Evolutionary conservation across 2,329 filamentous ascomycete genomes (phyloP).

Genomic region (Colletotrichum kahawae): DNA sequence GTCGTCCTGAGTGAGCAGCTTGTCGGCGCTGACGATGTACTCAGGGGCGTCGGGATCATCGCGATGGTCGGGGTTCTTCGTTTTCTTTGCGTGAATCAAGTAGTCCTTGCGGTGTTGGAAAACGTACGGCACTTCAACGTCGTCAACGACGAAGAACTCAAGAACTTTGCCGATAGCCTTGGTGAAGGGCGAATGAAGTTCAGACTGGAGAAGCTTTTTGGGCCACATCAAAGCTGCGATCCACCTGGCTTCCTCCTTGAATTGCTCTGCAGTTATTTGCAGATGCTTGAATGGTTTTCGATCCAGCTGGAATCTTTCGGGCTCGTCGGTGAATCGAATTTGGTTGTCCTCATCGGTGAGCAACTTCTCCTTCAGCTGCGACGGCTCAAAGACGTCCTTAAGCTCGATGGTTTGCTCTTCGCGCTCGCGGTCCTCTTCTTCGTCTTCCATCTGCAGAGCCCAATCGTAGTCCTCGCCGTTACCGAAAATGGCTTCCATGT

Average conservation of each 20-base stretch:
- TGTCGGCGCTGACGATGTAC: conserved; percentile 79
- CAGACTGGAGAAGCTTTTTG: conserved; percentile 76
- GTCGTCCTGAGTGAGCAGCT: conserved; percentile 89
- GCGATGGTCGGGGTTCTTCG: conserved; percentile 61
- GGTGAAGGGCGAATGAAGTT: conserved; percentile 82
- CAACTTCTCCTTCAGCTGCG: conserved; percentile 90
- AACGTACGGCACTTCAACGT: conserved; percentile 95
- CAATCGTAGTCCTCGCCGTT: conserved; percentile 96
- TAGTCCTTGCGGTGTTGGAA: conserved; percentile 99
- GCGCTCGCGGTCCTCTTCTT: conserved; percentile 78
- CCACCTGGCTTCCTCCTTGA: conserved; percentile 90
- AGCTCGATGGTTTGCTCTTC: conserved; percentile 88
- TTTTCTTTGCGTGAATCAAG: conserved; percentile 85
- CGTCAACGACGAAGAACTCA: conserved; percentile 92
- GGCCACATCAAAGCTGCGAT: conserved; percentile 89
- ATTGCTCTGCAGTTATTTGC: conserved; percentile 80
- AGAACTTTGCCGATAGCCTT: conserved; percentile 90
- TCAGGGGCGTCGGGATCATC: conserved; percentile 75
- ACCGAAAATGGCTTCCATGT: conserved; percentile 90
- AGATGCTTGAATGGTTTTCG: conserved; percentile 87
- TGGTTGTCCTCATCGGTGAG: conserved; percentile 94
- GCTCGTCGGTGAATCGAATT: conserved; percentile 87
- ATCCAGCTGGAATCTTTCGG: conserved; percentile 92
- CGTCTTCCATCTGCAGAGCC: conserved; percentile 87
- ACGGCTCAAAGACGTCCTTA: conserved; percentile 98